A percentile compares a stretch with the other conserved stretches of the same genome.
Evolutionary conservation across 768 basidiomycete species (phyloP).

Genomic region (Vararia minispora): DNA sequence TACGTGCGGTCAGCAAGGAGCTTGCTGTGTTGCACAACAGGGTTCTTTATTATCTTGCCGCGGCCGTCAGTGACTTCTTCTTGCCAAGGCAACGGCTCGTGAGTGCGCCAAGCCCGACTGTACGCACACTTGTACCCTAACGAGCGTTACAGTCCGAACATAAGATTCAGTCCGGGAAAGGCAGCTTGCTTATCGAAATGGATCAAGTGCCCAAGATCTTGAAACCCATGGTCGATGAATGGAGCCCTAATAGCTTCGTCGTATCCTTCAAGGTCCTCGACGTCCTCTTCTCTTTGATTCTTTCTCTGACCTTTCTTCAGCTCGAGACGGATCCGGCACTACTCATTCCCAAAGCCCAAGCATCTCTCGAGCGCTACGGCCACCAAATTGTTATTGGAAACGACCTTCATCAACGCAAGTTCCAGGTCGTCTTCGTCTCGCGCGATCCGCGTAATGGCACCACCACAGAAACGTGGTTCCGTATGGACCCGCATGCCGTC

Average conservation of each 20-base stretch:
- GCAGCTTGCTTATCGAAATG: conserved; percentile 92
- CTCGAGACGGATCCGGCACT: conserved; percentile 84
- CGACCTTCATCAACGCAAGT: conserved; percentile 83
- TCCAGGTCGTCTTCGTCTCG: conserved; percentile 87
- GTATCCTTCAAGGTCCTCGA: conserved; percentile 96
- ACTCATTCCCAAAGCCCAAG: conserved; percentile 83
- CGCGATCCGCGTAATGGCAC: conserved; percentile 27
- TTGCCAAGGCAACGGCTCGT: conserved; percentile 87
- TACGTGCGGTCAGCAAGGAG: conserved; percentile 74
- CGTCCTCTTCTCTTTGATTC: neutral
- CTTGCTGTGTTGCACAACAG: conserved; percentile 57
- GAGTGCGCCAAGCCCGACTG: conserved; percentile 19
- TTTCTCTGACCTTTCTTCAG: conserved; percentile 28
- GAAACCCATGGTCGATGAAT: conserved; percentile 87
- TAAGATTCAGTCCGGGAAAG: conserved; percentile 97
- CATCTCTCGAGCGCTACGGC: conserved; percentile 85
- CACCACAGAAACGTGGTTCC: conserved; percentile 52
- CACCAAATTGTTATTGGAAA: conserved; percentile 98
- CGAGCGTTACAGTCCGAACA: conserved; percentile 71
- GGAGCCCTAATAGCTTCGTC: conserved; percentile 83
- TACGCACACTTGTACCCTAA: neutral
- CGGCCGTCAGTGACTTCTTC: conserved; percentile 98
- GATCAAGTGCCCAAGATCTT: conserved; percentile 97
- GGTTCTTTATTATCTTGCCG: conserved; percentile 93
- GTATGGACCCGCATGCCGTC: conserved; percentile 33